Percentiles rank a stretch among this genome's conserved stretches.
Evolutionary conservation across 257 asterid species (phyloP).

Genomic region (Buddleja alternifolia): DNA sequence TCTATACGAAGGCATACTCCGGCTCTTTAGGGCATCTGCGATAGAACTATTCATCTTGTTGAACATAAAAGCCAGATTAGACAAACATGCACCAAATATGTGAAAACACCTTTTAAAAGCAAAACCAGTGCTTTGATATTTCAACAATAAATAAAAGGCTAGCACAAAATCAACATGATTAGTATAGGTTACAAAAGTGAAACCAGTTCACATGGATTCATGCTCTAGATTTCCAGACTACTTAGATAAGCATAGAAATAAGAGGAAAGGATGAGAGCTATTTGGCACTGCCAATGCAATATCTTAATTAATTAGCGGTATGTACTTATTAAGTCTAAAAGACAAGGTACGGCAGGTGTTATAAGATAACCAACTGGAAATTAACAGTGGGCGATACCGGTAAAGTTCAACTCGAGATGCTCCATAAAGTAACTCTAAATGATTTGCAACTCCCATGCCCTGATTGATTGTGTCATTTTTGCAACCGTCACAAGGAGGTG

Average conservation of each 20-base stretch:
- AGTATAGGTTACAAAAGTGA: neutral
- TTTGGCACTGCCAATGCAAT: neutral
- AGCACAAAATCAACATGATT: neutral
- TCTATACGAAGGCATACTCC: no score
- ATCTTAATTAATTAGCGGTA: slow-evolving; percentile 17
- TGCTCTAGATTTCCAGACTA: no score
- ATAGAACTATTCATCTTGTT: slow-evolving; percentile 6
- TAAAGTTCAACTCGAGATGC: slow-evolving; percentile 91
- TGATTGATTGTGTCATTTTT: slow-evolving; percentile 61
- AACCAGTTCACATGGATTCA: neutral
- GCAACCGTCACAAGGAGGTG: slow-evolving; percentile 91
- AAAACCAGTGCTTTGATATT: neutral
- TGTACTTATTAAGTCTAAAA: slow-evolving; percentile 14
- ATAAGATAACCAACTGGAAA: slow-evolving; percentile 16
- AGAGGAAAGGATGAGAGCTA: slow-evolving; percentile 10
- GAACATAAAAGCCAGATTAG: neutral
- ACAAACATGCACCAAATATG: neutral
- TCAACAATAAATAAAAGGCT: slow-evolving; percentile 2
- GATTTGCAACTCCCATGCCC: slow-evolving; percentile 76
- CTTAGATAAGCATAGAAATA: slow-evolving; percentile 2
- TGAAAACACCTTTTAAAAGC: neutral
- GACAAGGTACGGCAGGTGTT: slow-evolving; percentile 8
- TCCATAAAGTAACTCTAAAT: slow-evolving; percentile 64
- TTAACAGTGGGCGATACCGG: slow-evolving; percentile 46
- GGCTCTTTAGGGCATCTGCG: neutral